Percentiles rank a stretch among this genome's conserved stretches.
phyloP scores from a whole-genome alignment of 192 early-diverging fungal species.

The Coemansia sp. region DNA sequence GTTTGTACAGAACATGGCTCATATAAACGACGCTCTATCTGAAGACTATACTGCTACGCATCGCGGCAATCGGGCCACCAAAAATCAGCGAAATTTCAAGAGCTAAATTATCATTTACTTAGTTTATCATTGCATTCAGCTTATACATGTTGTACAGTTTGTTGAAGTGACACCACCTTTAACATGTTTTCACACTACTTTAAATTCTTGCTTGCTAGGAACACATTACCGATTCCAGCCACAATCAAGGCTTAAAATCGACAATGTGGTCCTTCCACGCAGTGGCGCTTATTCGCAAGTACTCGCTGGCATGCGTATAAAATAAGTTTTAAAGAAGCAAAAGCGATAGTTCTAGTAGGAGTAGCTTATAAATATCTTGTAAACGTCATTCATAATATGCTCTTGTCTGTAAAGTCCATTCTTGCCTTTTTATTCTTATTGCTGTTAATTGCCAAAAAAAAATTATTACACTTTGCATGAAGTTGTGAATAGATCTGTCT shows the following conservation, averaged over 20 bases:
- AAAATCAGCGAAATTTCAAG: neutral
- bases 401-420: no score
- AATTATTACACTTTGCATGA: neutral
- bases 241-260: neutral
- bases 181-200: no score
- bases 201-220: no score
- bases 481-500: neutral
- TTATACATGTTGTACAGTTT: no score
- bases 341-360: neutral
- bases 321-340: neutral
- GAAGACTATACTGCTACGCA: neutral
- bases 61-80: neutral
- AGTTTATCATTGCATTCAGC: no score
- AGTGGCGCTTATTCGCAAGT: neutral
- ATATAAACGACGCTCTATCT: conserved; percentile 16
- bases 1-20: conserved; percentile 29
- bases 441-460: neutral
- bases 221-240: neutral
- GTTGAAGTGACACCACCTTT: no score
- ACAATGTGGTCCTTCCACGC: neutral
- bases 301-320: neutral
- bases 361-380: no score
- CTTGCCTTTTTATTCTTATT: neutral
- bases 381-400: no score
- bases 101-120: no score